Conservation (phyloP, 1,284 basidiomycete genomes). For the Heterobasidion irregulare region DNA sequence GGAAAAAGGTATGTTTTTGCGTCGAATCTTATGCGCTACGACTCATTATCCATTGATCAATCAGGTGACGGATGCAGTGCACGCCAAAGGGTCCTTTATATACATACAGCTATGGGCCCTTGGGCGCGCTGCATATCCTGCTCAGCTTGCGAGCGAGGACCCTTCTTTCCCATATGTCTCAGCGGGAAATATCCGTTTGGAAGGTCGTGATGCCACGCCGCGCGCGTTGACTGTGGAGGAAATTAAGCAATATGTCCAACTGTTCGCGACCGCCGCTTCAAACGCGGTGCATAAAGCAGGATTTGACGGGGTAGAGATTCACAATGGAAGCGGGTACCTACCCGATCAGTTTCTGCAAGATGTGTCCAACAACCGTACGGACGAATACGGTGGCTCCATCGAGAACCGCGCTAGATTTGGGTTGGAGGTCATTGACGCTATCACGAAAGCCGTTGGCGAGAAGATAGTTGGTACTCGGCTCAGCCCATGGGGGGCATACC, state of each 20-base stretch:
- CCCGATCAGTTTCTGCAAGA: constrained; percentile 30
- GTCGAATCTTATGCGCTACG: background rate
- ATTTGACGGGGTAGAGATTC: constrained; percentile 18
- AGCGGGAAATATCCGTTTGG: constrained; percentile 34
- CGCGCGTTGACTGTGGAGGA: constrained; percentile 15
- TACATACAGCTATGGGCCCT: constrained; percentile 1
- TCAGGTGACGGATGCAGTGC: constrained; percentile 23
- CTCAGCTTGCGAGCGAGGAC: constrained; percentile 18
- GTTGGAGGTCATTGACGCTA: constrained; percentile 30
- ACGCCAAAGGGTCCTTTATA: constrained; percentile 22
- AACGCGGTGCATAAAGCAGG: constrained; percentile 13
- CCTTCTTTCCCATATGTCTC: constrained; percentile 27
- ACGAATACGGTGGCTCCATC: constrained; percentile 49
- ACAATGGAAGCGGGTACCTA: constrained; percentile 30
- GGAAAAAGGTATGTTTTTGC: constrained; percentile 17
- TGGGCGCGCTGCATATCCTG: constrained; percentile 20
- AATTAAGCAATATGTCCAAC: constrained; percentile 16
- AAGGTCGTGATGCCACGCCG: constrained; percentile 20
- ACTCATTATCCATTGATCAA: background rate
- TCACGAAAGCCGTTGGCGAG: constrained; percentile 17
- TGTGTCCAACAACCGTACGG: constrained; percentile 41
- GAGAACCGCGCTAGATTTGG: constrained; percentile 47
- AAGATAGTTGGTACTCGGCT: constrained; percentile 30
- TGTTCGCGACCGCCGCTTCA: constrained; percentile 14
- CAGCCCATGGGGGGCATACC: constrained; percentile 27